A percentile compares a stretch with the other conserved stretches of the same genome.
Evolutionary conservation across 257 asterid species (phyloP).

Genomic region (Coffea canephora): DNA sequence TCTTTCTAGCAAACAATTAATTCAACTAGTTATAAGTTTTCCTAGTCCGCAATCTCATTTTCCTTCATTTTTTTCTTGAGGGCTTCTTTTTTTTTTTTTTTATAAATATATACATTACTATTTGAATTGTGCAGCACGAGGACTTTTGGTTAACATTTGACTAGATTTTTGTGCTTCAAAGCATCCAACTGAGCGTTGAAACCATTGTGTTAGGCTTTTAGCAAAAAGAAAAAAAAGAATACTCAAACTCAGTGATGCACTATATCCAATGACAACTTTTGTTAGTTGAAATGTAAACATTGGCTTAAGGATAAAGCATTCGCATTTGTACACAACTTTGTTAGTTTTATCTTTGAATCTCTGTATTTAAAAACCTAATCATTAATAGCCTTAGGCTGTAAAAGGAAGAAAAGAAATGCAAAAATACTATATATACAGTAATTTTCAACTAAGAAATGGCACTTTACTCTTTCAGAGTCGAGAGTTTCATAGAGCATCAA

Average conservation of each 20-base stretch:
- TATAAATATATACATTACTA: too few species aligned
- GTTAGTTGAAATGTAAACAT: not conserved
- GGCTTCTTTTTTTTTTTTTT: too few species aligned
- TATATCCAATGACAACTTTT: not conserved
- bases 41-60: too few species aligned
- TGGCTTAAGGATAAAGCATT: not conserved
- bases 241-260: not conserved
- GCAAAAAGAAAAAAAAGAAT: not conserved
- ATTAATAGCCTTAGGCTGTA: not conserved
- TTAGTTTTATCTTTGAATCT: not conserved
- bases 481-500: slow-evolving; percentile 58
- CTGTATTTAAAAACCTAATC: not conserved
- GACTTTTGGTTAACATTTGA: not conserved
- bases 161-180: not conserved
- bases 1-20: not conserved
- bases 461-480: slow-evolving; percentile 33
- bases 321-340: not conserved
- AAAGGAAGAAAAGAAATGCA: too few species aligned
- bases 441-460: not conserved
- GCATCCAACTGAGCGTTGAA: slow-evolving; percentile 1
- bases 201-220: not conserved
- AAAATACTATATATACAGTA: too few species aligned
- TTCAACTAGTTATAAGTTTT: not conserved
- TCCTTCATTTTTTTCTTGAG: too few species aligned
- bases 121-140: not conserved